Conservation (phyloP, 768 basidiomycete species). For the Boletellus ananiceps region DNA sequence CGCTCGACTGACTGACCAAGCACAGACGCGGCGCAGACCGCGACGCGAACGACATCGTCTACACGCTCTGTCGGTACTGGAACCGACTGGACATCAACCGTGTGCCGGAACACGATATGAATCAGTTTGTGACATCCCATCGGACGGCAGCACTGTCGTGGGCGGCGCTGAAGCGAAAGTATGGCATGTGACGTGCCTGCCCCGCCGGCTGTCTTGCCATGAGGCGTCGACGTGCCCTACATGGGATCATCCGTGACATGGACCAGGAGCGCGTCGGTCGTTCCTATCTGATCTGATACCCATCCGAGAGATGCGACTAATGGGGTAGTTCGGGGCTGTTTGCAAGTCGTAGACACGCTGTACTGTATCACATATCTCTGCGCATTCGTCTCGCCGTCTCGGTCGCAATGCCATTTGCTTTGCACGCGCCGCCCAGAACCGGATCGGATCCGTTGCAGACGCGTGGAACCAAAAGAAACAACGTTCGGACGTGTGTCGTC, state of each 20-base stretch:
- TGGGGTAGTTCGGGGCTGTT: conserved; percentile 15
- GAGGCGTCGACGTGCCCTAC: not conserved
- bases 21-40: conserved; percentile 61
- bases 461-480: not conserved
- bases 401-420: conserved; percentile 3
- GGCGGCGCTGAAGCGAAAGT: conserved; percentile 70
- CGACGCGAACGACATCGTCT: conserved; percentile 76
- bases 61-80: conserved; percentile 71
- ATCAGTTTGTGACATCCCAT: conserved; percentile 59
- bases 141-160: conserved; percentile 64
- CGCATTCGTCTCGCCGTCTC: conserved; percentile 1
- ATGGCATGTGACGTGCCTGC: conserved; percentile 44
- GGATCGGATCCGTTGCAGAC: conserved; percentile 12
- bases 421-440: not conserved
- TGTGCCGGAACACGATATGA: conserved; percentile 83
- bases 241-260: not conserved
- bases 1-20: conserved; percentile 15
- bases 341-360: conserved; percentile 18
- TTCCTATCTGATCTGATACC: conserved; percentile 30
- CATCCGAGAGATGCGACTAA: conserved; percentile 15
- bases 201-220: not conserved
- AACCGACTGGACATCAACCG: conserved; percentile 81
- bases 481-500: conserved; percentile 10
- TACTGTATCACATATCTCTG: conserved; percentile 18
- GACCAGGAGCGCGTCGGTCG: conserved; percentile 5